Evolutionary conservation across 2,329 filamentous ascomycete species (phyloP).

Genomic region (Trichoderma guizhouense): DNA sequence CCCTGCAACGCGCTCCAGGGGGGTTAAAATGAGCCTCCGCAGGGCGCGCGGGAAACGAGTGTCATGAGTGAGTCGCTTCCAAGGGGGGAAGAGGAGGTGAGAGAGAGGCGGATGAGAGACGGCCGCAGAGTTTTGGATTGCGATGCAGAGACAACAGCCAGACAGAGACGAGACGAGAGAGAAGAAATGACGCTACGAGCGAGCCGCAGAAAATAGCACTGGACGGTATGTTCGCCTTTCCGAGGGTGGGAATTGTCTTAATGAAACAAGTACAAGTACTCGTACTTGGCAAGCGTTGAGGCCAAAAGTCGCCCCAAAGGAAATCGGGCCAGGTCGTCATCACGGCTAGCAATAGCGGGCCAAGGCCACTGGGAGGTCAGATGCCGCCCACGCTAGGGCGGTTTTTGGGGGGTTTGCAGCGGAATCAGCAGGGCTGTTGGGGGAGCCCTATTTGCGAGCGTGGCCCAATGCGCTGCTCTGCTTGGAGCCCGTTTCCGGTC

Average conservation of each 20-base stretch:
- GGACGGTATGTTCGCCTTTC: neutral
- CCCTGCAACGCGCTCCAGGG: conserved; percentile 14
- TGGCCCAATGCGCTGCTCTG: conserved; percentile 7
- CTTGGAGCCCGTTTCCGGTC: conserved; percentile 8
- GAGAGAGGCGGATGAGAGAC: neutral
- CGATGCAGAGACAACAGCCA: conserved; percentile 6
- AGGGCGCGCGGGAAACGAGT: conserved; percentile 14
- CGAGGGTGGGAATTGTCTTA: conserved; percentile 6
- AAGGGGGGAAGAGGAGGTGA: neutral
- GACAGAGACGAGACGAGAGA: neutral
- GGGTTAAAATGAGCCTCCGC: conserved; percentile 18
- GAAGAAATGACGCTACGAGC: conserved; percentile 17
- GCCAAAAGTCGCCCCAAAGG: conserved; percentile 3
- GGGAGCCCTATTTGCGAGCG: neutral
- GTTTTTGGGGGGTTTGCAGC: conserved; percentile 11
- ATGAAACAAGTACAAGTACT: neutral
- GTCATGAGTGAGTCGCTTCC: conserved; percentile 18
- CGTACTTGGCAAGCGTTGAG: conserved; percentile 13
- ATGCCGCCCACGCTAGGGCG: conserved; percentile 13
- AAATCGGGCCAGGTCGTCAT: conserved; percentile 16
- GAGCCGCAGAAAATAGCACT: neutral
- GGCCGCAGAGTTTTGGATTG: conserved; percentile 5
- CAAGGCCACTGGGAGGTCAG: conserved; percentile 17
- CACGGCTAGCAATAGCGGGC: conserved; percentile 10
- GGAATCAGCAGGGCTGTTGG: conserved; percentile 8